Percentiles rank a stretch among this genome's conserved stretches.
These are phyloP conservation scores for Diutina rugosa DNA, from an alignment of 1,139 yeast species.

Conservation along the genomic window DNA sequence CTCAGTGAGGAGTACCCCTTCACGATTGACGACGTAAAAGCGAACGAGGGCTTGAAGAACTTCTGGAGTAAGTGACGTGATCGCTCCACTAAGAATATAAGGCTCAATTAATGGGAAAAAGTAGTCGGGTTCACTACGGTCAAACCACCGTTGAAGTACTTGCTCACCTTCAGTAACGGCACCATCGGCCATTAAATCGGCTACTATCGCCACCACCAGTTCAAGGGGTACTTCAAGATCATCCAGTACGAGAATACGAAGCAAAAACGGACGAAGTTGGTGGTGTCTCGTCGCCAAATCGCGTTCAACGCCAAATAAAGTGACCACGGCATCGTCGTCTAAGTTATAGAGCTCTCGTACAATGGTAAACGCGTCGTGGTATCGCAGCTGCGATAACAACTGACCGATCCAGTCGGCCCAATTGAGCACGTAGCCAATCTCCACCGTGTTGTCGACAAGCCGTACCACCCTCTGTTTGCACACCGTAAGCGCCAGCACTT, in stretches of 20 bases:
- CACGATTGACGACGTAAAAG: conserved; percentile 24
- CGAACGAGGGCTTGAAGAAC: conserved; percentile 49
- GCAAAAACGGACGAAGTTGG: not conserved
- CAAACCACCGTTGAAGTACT: not conserved
- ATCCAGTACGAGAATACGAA: not conserved
- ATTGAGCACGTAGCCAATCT: not conserved
- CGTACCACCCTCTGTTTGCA: not conserved
- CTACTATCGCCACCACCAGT: not conserved
- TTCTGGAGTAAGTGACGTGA: conserved; percentile 43
- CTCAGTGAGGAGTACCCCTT: conserved; percentile 44
- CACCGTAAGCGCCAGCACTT: not conserved
- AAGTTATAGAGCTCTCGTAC: not conserved
- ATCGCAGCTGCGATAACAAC: not conserved
- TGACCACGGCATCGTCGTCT: not conserved
- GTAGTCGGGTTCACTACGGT: not conserved
- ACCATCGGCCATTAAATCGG: not conserved
- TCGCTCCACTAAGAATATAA: conserved; percentile 32
- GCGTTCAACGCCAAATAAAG: not conserved
- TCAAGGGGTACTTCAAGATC: not conserved
- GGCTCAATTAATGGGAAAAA: conserved; percentile 42
- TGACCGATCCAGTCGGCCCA: conserved; percentile 2
- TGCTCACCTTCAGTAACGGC: not conserved
- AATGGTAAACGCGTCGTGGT: conserved; percentile 1
- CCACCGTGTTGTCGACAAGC: not conserved
- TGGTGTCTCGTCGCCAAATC: not conserved